Base-by-base conservation (phyloP, 2,329 filamentous ascomycete genomes). In the Stachybotrys chlorohalonatus region DNA sequence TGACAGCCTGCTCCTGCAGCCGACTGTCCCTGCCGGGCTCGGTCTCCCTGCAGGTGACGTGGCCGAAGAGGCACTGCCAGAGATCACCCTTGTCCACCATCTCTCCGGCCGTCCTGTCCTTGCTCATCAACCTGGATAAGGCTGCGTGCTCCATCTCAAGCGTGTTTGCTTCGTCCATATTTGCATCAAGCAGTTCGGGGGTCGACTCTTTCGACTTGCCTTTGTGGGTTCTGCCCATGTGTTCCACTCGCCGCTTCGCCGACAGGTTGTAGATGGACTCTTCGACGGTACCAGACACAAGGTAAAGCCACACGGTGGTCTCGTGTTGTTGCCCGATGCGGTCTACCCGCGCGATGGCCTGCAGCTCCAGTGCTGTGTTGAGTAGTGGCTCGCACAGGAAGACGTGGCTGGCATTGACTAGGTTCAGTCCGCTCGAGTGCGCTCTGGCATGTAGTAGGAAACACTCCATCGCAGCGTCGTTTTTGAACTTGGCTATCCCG, bases 291-390 rank as follows among this genome's bases (percentile, higher is more conserved):
- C 88, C 89, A 15, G 87, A 84, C n/a, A 96, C 82, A 2, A 97
- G 79, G 67, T 97, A 97, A 69, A 96, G 87, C 88, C 92, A 97
- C 1, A 97, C 91, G 0, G 90, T 96, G 0, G 94, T 99, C 60
- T 89, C 81, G 52, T 89, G 84, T 59, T 86, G 79, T 70, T 97
- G 94, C 0, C 94, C 94, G 59, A 99, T 99, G 42, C 94, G 84
- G 67, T 99, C 91, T 1, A 99, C 92, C 54, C 94, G 87, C 1
- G 93, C 92, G 64, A 97, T 95, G 13, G 92, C 93, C 69, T 99
- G 94, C 9, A 97, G 78, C 70, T 97, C 94, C 15, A 99, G 83
- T 0, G 92, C 91, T 0, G 93, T 93, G 66, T 97, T 96, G 62
- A 97, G 84, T 4, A 97, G 76, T 2, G 94, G 94, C 66, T 99